Evolutionary conservation across 2,329 filamentous ascomycete species (phyloP).

Genomic region (Myriosclerotinia duriaeana): DNA sequence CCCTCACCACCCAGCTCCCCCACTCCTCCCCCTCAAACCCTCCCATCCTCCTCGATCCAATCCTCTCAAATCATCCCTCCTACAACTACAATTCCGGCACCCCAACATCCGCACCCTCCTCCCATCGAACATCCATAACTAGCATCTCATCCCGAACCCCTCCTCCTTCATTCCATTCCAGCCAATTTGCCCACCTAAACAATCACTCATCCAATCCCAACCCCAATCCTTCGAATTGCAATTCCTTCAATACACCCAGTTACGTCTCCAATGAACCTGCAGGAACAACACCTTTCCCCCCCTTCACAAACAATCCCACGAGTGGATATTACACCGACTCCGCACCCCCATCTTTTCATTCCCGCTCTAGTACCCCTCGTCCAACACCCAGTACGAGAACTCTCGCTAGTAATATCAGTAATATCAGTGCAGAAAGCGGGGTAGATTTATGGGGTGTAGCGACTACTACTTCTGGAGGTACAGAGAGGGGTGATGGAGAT

Average conservation of each 20-base stretch:
- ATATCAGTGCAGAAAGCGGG: slow-evolving; percentile 12
- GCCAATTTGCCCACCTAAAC: slow-evolving; percentile 26
- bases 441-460: slow-evolving; percentile 37
- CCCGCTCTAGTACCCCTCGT: slow-evolving; percentile 20
- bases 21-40: slow-evolving; percentile 31
- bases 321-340: slow-evolving; percentile 27
- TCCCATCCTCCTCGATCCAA: slow-evolving; percentile 32
- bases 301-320: slow-evolving; percentile 26
- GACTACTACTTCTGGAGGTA: slow-evolving; percentile 26
- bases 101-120: slow-evolving; percentile 30
- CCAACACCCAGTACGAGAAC: slow-evolving; percentile 29
- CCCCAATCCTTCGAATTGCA: slow-evolving; percentile 14
- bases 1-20: slow-evolving; percentile 28
- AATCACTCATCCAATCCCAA: slow-evolving; percentile 30
- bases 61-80: slow-evolving; percentile 25
- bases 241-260: slow-evolving; percentile 21
- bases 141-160: slow-evolving; percentile 20
- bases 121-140: slow-evolving; percentile 12
- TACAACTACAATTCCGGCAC: slow-evolving; percentile 36
- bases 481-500: slow-evolving; percentile 22
- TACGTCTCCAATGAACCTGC: background rate
- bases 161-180: slow-evolving; percentile 29
- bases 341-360: slow-evolving; percentile 20
- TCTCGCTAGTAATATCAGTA: slow-evolving; percentile 17
- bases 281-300: slow-evolving; percentile 21